Percentiles rank a stretch among this genome's conserved stretches.
Evolutionary conservation across 129 eudicot genomes (phyloP).

Genomic region (Helianthus annuus): HanXRQr2.0-SUNRISE NC_035444.2:18304677-18305176

Average conservation of each 20-base stretch:
- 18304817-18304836: constrained; percentile 13
- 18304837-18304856: neutral
- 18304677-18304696: neutral
- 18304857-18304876: constrained; percentile 38
- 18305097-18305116: no score
- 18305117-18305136: no score
- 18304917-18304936: constrained; percentile 25
- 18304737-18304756: neutral
- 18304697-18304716: neutral
- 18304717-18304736: neutral
- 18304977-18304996: neutral
- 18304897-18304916: constrained; percentile 27
- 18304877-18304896: constrained; percentile 26
- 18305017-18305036: neutral
- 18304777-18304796: neutral
- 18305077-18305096: no score
- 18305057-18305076: no score
- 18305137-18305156: no score
- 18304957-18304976: constrained; percentile 21
- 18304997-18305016: neutral
- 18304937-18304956: constrained; percentile 29
- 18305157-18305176: no score
- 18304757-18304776: neutral
- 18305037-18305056: no score
- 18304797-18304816: constrained; percentile 6